phyloP scores from a whole-genome alignment of 495 filamentous ascomycete genomes.

The Penicillium ucsense region DNA sequence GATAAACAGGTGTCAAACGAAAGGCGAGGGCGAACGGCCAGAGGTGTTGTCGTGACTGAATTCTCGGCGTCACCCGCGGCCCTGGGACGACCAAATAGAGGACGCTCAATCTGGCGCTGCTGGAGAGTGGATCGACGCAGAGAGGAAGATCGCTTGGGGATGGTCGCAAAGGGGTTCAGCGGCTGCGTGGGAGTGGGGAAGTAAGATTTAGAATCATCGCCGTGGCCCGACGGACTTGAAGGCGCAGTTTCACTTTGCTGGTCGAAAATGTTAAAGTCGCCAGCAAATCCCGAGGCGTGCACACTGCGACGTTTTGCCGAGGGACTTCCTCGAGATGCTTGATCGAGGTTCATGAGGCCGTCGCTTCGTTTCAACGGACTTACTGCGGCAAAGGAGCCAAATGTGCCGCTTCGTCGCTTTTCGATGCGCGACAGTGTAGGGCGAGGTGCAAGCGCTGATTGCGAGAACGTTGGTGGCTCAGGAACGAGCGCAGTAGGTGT shows the following conservation, averaged over 20 bases:
- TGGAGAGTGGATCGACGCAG: conserved; percentile 80
- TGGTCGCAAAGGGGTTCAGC: conserved; percentile 32
- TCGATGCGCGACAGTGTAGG: conserved; percentile 36
- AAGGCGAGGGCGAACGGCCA: conserved; percentile 53
- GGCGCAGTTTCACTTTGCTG: conserved; percentile 22
- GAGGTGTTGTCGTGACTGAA: conserved; percentile 14
- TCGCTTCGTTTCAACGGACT: conserved; percentile 92
- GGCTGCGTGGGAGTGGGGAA: conserved; percentile 20
- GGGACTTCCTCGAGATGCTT: conserved; percentile 65
- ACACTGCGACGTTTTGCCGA: conserved; percentile 80
- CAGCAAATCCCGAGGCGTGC: conserved; percentile 51
- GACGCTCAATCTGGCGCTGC: conserved; percentile 61
- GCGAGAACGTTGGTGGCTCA: conserved; percentile 6
- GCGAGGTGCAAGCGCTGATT: conserved; percentile 37
- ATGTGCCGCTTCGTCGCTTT: conserved; percentile 39
- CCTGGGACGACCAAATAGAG: conserved; percentile 43
- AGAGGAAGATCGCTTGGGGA: conserved; percentile 51
- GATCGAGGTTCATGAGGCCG: conserved; percentile 78
- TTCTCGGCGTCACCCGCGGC: conserved; percentile 25
- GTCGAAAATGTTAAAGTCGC: conserved; percentile 65
- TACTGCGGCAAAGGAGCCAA: conserved; percentile 46
- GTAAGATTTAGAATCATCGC: conserved; percentile 7
- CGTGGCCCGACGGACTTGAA: conserved; percentile 18
- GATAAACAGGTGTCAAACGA: conserved; percentile 66
- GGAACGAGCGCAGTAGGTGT: conserved; percentile 15